A percentile compares a stretch with the other conserved stretches of the same genome.
Evolutionary conservation across 176 grass and related monocot genomes (phyloP).

Genomic region (Oryza officinalis): DNA sequence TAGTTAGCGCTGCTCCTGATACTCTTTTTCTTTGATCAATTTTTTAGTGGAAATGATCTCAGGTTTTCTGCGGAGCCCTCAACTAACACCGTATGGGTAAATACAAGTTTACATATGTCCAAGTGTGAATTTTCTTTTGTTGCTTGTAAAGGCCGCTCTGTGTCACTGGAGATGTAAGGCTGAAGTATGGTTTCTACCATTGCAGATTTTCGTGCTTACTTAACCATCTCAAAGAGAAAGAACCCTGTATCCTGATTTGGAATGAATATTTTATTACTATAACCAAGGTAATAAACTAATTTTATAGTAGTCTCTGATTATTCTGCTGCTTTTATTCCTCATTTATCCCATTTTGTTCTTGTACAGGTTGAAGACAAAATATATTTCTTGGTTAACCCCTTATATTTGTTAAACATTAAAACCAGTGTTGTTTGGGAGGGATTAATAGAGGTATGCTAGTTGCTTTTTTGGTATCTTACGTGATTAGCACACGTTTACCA

Average conservation of each 20-base stretch:
- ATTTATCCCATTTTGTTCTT: background rate
- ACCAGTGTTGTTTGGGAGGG: background rate
- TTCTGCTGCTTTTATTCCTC: too few relatives aligned
- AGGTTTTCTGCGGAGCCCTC: background rate
- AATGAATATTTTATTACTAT: background rate
- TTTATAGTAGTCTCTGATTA: too few relatives aligned
- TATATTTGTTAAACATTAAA: background rate
- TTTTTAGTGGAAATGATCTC: background rate
- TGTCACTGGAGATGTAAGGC: background rate
- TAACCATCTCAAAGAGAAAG: background rate
- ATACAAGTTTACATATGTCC: background rate
- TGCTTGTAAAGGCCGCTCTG: background rate
- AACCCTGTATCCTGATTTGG: background rate
- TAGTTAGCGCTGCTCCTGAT: constrained; percentile 3
- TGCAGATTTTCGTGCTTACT: background rate
- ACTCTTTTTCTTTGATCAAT: background rate
- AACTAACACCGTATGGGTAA: background rate
- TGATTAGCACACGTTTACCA: background rate
- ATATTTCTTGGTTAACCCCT: background rate
- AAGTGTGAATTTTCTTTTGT: background rate
- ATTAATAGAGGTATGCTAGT: background rate
- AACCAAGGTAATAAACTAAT: too few relatives aligned
- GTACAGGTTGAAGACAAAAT: background rate
- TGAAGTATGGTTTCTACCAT: too few relatives aligned
- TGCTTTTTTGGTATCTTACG: background rate